Evolutionary conservation across 140 eudicot genomes (phyloP).

Genomic region (Senecio squalidus): DNA sequence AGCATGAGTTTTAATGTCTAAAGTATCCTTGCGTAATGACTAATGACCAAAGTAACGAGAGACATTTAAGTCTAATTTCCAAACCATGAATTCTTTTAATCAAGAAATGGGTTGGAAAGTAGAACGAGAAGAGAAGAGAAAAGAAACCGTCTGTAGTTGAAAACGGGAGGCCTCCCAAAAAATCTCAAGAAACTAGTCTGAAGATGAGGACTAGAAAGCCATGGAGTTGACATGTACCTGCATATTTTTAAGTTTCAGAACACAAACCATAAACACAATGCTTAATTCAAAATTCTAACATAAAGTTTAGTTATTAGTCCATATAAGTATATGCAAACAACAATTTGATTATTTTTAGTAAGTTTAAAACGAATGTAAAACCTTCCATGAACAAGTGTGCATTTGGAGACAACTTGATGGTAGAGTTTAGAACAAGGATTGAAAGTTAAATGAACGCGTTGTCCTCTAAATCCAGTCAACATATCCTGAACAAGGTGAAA

Average conservation of each 20-base stretch:
- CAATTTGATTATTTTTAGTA: no score
- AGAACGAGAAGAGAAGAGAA: not conserved
- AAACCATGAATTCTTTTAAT: not conserved
- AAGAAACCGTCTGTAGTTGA: conserved; percentile 64
- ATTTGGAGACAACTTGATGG: conserved; percentile 71
- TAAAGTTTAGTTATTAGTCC: no score
- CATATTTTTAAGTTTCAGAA: conserved; percentile 16
- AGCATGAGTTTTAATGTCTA: no score
- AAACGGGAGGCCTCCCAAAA: conserved; percentile 71
- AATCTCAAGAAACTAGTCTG: conserved; percentile 68
- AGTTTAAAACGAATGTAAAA: conserved; percentile 11
- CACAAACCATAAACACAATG: not conserved
- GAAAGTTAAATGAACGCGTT: conserved; percentile 51
- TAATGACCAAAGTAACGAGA: not conserved
- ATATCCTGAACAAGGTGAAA: conserved; percentile 66
- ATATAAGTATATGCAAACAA: no score
- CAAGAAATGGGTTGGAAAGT: not conserved
- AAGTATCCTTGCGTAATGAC: not conserved
- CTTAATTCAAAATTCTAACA: not conserved
- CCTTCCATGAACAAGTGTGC: conserved; percentile 87
- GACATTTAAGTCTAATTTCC: not conserved
- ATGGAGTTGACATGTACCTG: conserved; percentile 88
- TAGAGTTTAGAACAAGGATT: conserved; percentile 57
- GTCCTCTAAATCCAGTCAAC: conserved; percentile 76
- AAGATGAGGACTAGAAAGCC: conserved; percentile 95